Base-by-base conservation (phyloP, 1,284 basidiomycete genomes). In the Cerrena zonata region DNA sequence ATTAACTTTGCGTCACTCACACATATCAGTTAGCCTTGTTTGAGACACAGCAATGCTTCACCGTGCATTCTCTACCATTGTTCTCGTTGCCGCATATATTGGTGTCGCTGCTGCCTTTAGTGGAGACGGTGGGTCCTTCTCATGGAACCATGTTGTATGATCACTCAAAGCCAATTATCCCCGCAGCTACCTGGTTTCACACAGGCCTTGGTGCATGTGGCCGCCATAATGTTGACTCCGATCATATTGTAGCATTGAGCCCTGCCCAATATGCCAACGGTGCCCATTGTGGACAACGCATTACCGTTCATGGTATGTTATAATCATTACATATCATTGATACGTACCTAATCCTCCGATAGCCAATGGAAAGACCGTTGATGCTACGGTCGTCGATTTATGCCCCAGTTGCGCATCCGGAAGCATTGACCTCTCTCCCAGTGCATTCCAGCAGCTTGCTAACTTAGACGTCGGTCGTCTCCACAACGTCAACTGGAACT, bases 401-500 rank as follows among this genome's bases (percentile, higher is more conserved):
- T 78, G 77, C 56, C 63, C 63, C 2, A 68, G 66, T 1, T 79
- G 76, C 52, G 62, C 59, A 0, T 49, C 58, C 22, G 57, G 63
- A 30, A 65, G 67, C 51, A 61, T 79, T 51, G 76, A 77, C 60
- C 61, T 78, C 43, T 68, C 69, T 5, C 65, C 64, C 10, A 59
- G 65, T 3, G 70, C 71, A 12, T 78, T 76, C 60, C 55, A 61
- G 47, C 53, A 68, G 36, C 63, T 77, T 36, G 34, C 11, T 36
- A n/a, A 36, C n/a, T n/a, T n/a, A 10, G 34, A 36, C n/a, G 11
- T 36, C 34, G 34, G 34, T 10, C 11, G 10, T 11, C 34, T 36
- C 10, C 34, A 36, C 10, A 10, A 10, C 34, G 34, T 36, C 34
- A 36, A 10, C 34, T 36, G 34, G 34, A 36, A 36, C n/a, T 36